Conservation (phyloP, 768 basidiomycete genomes). For the Daedaleopsis nitida region DNA sequence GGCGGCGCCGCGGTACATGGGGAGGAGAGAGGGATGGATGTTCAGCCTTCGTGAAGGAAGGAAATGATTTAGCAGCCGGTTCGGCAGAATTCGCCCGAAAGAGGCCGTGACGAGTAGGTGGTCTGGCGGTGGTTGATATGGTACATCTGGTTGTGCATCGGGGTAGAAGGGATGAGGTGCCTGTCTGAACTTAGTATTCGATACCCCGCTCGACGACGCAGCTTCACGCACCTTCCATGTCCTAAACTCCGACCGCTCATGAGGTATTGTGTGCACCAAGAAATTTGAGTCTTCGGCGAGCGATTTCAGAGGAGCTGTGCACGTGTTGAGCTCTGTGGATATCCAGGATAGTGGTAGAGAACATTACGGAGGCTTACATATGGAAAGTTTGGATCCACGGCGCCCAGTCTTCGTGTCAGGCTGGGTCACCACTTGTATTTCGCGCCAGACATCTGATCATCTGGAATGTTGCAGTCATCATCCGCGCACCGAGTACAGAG, state of each 20-base stretch:
- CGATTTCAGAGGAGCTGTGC: conserved; percentile 68
- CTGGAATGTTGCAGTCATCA: neutral
- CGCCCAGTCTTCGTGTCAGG: conserved; percentile 68
- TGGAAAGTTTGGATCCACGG: conserved; percentile 54
- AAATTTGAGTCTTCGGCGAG: conserved; percentile 56
- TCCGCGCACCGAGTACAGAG: neutral
- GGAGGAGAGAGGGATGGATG: conserved; percentile 88
- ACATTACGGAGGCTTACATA: conserved; percentile 47
- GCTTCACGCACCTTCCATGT: conserved; percentile 54
- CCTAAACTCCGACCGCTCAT: conserved; percentile 58
- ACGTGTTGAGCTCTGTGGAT: neutral
- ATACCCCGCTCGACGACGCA: no score
- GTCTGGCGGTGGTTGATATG: conserved; percentile 32
- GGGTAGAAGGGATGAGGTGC: conserved; percentile 36
- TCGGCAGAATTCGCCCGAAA: conserved; percentile 84
- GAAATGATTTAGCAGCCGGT: conserved; percentile 62
- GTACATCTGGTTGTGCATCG: conserved; percentile 40
- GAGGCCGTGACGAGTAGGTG: conserved; percentile 85
- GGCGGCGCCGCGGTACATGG: conserved; percentile 85
- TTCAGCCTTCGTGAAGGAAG: conserved; percentile 65
- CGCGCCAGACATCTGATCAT: conserved; percentile 73
- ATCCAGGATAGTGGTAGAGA: neutral
- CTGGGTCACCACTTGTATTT: conserved; percentile 69
- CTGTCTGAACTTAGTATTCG: neutral
- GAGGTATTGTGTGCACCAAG: conserved; percentile 63